phyloP scores from a whole-genome alignment of 2,329 filamentous ascomycete genomes.

The Pseudogymnoascus sp. region DNA sequence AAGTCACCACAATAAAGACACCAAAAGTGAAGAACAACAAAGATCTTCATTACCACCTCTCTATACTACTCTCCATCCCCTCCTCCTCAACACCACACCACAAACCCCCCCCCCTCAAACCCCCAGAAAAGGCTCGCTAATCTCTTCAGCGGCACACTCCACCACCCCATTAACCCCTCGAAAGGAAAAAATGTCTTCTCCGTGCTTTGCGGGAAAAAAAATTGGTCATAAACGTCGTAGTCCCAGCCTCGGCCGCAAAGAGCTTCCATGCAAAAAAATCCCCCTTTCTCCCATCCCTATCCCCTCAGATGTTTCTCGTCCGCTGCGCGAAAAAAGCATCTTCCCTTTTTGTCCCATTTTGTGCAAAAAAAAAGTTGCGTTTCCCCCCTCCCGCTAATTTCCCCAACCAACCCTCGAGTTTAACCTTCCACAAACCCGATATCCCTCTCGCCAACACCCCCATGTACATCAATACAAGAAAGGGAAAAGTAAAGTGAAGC shows the following conservation, averaged over 20 bases:
- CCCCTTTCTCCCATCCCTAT: background rate
- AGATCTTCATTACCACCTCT: slow-evolving; percentile 5
- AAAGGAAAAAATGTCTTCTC: background rate
- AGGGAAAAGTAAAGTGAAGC: background rate
- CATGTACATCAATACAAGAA: slow-evolving; percentile 7
- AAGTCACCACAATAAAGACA: background rate
- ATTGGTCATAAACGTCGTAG: background rate
- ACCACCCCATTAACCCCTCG: background rate
- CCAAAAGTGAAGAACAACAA: slow-evolving; percentile 8
- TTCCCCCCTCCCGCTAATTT: background rate
- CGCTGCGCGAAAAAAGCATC: background rate
- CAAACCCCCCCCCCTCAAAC: background rate
- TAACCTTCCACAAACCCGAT: background rate
- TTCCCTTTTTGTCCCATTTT: background rate
- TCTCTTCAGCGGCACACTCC: background rate
- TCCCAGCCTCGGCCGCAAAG: background rate
- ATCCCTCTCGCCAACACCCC: background rate
- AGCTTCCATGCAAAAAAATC: background rate
- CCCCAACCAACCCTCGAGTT: background rate
- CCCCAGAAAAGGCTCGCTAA: background rate
- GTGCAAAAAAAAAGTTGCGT: background rate
- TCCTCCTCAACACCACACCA: background rate
- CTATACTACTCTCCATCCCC: background rate
- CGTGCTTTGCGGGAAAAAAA: background rate
- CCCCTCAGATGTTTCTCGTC: background rate